These are phyloP conservation scores for Didymella glomerata DNA, from an alignment of 2,329 filamentous ascomycete genomes.

Conservation along the genomic window DNA sequence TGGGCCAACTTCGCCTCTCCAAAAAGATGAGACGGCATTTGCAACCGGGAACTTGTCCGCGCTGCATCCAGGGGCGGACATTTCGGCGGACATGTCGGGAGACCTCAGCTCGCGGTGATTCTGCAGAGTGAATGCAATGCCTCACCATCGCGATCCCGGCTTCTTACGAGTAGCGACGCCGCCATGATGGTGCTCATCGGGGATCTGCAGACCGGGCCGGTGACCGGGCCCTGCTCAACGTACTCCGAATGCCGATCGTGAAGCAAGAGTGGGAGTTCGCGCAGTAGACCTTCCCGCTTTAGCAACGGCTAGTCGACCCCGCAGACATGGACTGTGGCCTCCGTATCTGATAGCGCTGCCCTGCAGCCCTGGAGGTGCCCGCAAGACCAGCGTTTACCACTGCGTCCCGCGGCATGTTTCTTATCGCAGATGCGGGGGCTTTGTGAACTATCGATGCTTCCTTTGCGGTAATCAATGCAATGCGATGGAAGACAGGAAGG, in stretches of 20 bases:
- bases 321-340: background rate
- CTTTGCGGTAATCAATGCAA: too few relatives aligned
- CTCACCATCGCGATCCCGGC: background rate
- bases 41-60: background rate
- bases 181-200: background rate
- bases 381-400: background rate
- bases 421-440: background rate
- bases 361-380: background rate
- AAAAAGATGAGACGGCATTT: background rate
- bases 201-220: background rate
- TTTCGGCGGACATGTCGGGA: background rate
- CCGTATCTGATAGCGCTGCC: background rate
- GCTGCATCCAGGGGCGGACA: background rate
- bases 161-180: background rate
- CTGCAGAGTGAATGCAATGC: background rate
- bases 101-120: background rate
- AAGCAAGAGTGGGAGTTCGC: background rate
- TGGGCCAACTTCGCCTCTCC: background rate
- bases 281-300: background rate
- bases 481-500: background rate
- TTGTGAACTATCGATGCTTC: too few relatives aligned
- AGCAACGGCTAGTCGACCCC: background rate
- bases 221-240: background rate
- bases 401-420: background rate
- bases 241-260: background rate